Conservation (phyloP, 768 basidiomycete genomes). For the Galerina marginata region DNA sequence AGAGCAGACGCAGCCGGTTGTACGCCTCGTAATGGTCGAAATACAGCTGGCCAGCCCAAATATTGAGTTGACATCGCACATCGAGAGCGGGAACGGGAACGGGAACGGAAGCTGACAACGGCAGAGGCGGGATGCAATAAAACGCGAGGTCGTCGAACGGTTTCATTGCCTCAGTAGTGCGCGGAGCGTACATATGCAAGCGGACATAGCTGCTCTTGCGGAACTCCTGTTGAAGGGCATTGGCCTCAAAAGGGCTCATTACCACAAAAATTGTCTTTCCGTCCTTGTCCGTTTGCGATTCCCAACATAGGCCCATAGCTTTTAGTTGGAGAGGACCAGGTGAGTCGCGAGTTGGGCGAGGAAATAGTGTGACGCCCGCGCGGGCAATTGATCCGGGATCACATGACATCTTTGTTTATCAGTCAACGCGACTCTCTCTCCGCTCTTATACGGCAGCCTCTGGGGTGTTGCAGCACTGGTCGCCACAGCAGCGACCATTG, state of each 20-base stretch:
- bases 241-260: constrained; percentile 47
- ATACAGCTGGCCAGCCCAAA: constrained; percentile 53
- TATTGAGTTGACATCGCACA: constrained; percentile 39
- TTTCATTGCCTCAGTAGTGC: constrained; percentile 36
- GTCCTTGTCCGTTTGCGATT: no score
- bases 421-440: no score
- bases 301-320: no score
- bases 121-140: constrained; percentile 31
- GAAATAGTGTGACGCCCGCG: no score
- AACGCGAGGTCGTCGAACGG: constrained; percentile 43
- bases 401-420: no score
- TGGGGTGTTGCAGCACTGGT: no score
- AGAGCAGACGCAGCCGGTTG: constrained; percentile 35
- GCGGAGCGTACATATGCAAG: constrained; percentile 49
- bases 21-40: constrained; percentile 39
- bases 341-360: no score
- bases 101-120: background rate
- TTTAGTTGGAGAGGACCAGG: no score
- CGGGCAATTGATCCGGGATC: no score
- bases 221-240: constrained; percentile 41
- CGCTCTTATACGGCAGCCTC: no score
- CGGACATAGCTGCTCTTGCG: constrained; percentile 34
- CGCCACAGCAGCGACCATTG: no score
- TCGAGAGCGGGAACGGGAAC: constrained; percentile 21
- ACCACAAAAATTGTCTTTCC: constrained; percentile 31